These are phyloP conservation scores for Solanum virginianum DNA, from an alignment of 257 asterid genomes.

Conservation along the genomic window DNA sequence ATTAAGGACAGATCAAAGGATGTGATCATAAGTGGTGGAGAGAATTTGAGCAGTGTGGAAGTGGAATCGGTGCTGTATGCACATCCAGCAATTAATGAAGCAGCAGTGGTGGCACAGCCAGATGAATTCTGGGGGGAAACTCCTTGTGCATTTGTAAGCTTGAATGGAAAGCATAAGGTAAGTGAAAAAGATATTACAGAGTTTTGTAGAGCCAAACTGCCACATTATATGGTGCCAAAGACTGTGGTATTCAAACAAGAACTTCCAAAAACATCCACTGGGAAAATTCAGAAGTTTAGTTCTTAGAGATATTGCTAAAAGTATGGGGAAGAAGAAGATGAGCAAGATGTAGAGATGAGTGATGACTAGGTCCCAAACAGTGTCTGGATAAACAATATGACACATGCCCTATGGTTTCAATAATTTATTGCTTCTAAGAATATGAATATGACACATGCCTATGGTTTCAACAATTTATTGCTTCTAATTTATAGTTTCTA, in stretches of 20 bases:
- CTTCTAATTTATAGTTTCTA: not conserved
- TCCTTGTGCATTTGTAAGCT: constrained; percentile 71
- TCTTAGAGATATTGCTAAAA: constrained; percentile 52
- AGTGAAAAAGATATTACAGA: constrained; percentile 38
- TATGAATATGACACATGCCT: not conserved
- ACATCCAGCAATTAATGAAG: constrained; percentile 76
- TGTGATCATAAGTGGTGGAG: constrained; percentile 73
- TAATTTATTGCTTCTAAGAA: not conserved
- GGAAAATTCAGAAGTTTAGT: constrained; percentile 61
- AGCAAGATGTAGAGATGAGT: constrained; percentile 21
- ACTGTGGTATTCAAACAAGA: constrained; percentile 44
- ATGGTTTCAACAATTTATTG: not conserved
- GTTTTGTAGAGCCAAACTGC: constrained; percentile 44
- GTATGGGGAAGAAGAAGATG: constrained; percentile 14
- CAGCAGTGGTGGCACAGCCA: constrained; percentile 78
- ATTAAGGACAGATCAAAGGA: constrained; percentile 77
- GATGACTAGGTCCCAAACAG: not conserved
- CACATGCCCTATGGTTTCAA: not conserved
- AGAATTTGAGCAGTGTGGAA: constrained; percentile 79
- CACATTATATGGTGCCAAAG: constrained; percentile 62
- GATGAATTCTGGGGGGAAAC: constrained; percentile 79
- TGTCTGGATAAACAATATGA: too few relatives aligned
- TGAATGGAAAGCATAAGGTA: constrained; percentile 31
- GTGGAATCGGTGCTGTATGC: constrained; percentile 55
- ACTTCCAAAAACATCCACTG: constrained; percentile 79